Evolutionary conservation across 306 rosid genomes (phyloP).

Genomic region (Dicorynia guianensis): DNA sequence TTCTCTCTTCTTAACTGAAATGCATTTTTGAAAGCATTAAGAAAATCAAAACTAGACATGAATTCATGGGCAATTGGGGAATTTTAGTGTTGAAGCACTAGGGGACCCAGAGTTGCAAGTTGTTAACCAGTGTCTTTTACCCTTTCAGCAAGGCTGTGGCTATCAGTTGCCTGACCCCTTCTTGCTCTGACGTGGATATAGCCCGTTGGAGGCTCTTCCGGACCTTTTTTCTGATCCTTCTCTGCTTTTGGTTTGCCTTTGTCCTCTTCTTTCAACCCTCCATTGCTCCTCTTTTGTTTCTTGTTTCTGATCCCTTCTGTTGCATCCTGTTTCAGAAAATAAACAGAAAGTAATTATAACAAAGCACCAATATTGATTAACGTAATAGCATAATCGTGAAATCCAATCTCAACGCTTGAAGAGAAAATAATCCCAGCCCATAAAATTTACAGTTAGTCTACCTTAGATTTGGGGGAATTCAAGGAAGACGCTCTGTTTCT

Average conservation of each 20-base stretch:
- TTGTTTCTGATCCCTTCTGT: slow-evolving; percentile 48
- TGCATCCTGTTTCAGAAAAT: slow-evolving; percentile 39
- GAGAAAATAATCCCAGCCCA: not conserved
- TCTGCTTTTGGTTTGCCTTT: slow-evolving; percentile 52
- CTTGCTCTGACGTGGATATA: slow-evolving; percentile 96
- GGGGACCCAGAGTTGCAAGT: slow-evolving; percentile 31
- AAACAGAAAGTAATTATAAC: not conserved
- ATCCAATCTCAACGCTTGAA: not conserved
- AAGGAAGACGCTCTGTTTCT: slow-evolving; percentile 49
- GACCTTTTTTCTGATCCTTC: slow-evolving; percentile 52
- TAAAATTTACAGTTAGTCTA: not conserved
- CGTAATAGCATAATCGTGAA: not conserved
- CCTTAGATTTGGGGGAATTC: slow-evolving; percentile 58
- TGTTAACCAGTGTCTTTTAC: slow-evolving; percentile 45
- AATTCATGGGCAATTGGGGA: slow-evolving; percentile 40
- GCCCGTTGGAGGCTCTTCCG: slow-evolving; percentile 71
- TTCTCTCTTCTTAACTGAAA: slow-evolving; percentile 93
- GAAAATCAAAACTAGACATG: slow-evolving; percentile 5
- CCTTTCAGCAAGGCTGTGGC: slow-evolving; percentile 99
- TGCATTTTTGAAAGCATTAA: slow-evolving; percentile 30
- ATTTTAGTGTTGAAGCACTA: not conserved
- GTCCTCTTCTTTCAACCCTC: slow-evolving; percentile 45
- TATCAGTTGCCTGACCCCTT: slow-evolving; percentile 97
- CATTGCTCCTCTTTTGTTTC: slow-evolving; percentile 65
- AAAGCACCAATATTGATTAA: not conserved